Evolutionary conservation across 2,329 filamentous ascomycete genomes (phyloP).

Genomic region (Stemphylium vesicarium): DNA sequence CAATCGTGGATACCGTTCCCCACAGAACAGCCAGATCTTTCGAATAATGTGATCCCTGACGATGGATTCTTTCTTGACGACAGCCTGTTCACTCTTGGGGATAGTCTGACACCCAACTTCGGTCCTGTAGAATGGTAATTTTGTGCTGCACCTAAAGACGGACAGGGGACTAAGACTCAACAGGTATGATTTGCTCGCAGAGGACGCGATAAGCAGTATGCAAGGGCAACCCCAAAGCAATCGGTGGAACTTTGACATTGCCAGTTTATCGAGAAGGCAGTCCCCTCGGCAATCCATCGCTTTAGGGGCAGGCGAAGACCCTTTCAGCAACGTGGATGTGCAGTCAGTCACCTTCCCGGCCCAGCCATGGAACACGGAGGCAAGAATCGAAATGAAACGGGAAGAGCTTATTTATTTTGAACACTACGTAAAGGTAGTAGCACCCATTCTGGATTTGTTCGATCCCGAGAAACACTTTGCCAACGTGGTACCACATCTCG

Average conservation of each 20-base stretch:
- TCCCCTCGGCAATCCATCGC: conserved; percentile 32
- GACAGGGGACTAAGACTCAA: background rate
- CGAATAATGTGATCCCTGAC: conserved; percentile 28
- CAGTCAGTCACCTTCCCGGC: conserved; percentile 10
- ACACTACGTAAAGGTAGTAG: conserved; percentile 48
- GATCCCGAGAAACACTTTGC: conserved; percentile 50
- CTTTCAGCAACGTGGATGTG: conserved; percentile 6
- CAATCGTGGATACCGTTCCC: conserved; percentile 26
- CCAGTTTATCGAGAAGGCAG: conserved; percentile 51
- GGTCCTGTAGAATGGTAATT: conserved; percentile 53
- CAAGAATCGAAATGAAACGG: conserved; percentile 36
- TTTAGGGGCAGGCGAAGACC: conserved; percentile 33
- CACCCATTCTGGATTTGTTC: conserved; percentile 53
- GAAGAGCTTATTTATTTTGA: conserved; percentile 49
- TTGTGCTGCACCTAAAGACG: background rate
- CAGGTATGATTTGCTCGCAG: conserved; percentile 53
- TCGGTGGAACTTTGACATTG: conserved; percentile 51
- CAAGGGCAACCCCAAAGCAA: conserved; percentile 38
- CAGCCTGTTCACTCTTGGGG: conserved; percentile 32
- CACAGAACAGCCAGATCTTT: conserved; percentile 16
- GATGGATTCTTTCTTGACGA: conserved; percentile 34
- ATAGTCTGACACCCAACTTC: conserved; percentile 46
- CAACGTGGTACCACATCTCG: conserved; percentile 42
- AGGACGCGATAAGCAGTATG: conserved; percentile 49
- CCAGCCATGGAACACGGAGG: conserved; percentile 34